Conservation (phyloP, 805 yeast genomes). For the Myxozyma geophila region DNA sequence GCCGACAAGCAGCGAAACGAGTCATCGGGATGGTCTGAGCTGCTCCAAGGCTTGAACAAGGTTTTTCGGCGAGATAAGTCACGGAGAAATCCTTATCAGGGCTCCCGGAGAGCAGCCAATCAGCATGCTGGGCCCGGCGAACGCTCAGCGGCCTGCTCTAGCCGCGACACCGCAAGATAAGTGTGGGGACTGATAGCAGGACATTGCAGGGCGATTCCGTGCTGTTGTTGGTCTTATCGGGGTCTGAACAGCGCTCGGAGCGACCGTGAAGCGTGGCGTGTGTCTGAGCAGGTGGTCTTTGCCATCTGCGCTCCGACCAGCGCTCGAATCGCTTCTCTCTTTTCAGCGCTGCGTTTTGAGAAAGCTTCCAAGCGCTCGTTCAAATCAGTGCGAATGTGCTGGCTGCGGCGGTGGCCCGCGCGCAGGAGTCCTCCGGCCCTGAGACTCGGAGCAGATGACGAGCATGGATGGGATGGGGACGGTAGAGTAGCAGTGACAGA, state of each 20-base stretch:
- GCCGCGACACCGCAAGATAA: too few species aligned
- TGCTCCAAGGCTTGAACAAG: background rate
- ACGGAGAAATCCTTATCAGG: background rate
- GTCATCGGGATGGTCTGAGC: constrained; percentile 11
- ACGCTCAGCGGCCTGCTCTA: background rate
- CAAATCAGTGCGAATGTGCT: background rate
- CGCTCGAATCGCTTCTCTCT: background rate
- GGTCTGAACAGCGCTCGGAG: too few species aligned
- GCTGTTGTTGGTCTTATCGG: too few species aligned
- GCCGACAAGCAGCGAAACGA: background rate
- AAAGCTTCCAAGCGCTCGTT: background rate
- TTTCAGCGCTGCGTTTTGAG: background rate
- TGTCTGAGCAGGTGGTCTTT: too few species aligned
- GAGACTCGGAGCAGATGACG: background rate
- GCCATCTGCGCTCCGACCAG: background rate
- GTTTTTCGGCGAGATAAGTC: background rate
- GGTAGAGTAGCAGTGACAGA: background rate
- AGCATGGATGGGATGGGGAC: background rate
- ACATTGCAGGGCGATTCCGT: too few species aligned
- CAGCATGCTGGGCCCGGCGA: background rate
- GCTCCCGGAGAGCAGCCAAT: background rate
- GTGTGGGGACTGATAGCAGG: too few species aligned
- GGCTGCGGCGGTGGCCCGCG: constrained; percentile 11
- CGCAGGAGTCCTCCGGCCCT: background rate
- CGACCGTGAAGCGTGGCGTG: too few species aligned